Conservation (phyloP, 306 rosid genomes). For the Abrus pulchellus region DNA sequence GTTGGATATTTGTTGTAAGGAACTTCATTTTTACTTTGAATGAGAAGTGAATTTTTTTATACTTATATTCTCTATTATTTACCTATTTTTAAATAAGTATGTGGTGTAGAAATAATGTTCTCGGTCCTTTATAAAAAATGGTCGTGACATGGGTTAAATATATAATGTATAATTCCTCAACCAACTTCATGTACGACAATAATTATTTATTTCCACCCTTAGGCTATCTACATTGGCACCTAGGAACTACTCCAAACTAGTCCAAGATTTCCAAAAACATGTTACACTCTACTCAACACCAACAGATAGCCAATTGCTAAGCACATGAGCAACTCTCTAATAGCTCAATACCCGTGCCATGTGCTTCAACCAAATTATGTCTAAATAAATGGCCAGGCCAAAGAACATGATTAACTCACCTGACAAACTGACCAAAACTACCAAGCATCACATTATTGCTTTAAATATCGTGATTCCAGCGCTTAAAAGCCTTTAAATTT, state of each 20-base stretch:
- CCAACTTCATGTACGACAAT: constrained; percentile 40
- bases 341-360: constrained; percentile 46
- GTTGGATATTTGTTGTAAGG: too few species aligned
- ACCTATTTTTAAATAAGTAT: too few species aligned
- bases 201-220: constrained; percentile 28
- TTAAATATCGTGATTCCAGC: constrained; percentile 21
- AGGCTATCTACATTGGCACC: constrained; percentile 45
- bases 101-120: too few species aligned
- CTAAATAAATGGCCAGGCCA: constrained; percentile 50
- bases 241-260: constrained; percentile 47
- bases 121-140: too few species aligned
- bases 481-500: not conserved
- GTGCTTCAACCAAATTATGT: constrained; percentile 49
- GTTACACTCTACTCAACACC: constrained; percentile 20
- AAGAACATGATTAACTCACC: constrained; percentile 49
- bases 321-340: constrained; percentile 46
- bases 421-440: constrained; percentile 51
- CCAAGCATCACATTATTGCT: constrained; percentile 50
- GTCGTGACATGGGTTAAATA: too few species aligned
- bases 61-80: too few species aligned
- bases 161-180: constrained; percentile 37
- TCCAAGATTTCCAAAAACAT: constrained; percentile 43
- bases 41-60: too few species aligned
- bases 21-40: too few species aligned
- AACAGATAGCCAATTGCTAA: constrained; percentile 35